phyloP scores from a whole-genome alignment of 352 stramenopile genomes.

The Pythium biforme region DNA sequence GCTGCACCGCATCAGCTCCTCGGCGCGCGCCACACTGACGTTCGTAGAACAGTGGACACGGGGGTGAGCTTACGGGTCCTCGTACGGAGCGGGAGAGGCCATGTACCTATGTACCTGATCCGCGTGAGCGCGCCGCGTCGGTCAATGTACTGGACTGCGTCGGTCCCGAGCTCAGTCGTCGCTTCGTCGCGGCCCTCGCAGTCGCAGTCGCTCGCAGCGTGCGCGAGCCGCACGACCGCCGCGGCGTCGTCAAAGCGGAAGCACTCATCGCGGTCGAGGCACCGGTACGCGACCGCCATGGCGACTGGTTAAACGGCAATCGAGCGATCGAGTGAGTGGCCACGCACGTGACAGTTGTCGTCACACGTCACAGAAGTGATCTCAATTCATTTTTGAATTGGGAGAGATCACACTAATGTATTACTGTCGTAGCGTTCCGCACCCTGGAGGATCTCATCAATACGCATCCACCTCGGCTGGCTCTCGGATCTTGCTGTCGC shows the following conservation, averaged over 20 bases:
- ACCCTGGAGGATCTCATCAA: too few species aligned
- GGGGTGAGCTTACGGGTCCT: background rate
- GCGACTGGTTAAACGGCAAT: background rate
- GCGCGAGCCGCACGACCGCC: constrained; percentile 35
- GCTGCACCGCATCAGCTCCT: constrained; percentile 68
- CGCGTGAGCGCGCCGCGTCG: constrained; percentile 32
- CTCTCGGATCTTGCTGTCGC: too few species aligned
- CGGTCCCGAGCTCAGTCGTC: background rate
- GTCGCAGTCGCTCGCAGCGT: constrained; percentile 39
- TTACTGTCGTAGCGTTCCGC: too few species aligned
- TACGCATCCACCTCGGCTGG: too few species aligned
- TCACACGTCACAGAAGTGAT: background rate
- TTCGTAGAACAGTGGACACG: background rate
- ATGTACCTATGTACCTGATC: constrained; percentile 28
- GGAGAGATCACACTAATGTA: constrained; percentile 3
- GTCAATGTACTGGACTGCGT: constrained; percentile 42
- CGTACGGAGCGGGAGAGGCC: too few species aligned
- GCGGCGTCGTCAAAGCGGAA: constrained; percentile 45
- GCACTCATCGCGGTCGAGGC: constrained; percentile 62
- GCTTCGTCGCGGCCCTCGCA: constrained; percentile 8
- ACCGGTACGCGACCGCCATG: constrained; percentile 44
- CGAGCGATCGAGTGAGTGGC: background rate
- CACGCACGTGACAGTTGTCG: background rate
- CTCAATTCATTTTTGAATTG: constrained; percentile 18
- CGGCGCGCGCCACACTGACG: constrained; percentile 35